phyloP scores from a whole-genome alignment of 306 rosid genomes.

The Myrica gale region DNA sequence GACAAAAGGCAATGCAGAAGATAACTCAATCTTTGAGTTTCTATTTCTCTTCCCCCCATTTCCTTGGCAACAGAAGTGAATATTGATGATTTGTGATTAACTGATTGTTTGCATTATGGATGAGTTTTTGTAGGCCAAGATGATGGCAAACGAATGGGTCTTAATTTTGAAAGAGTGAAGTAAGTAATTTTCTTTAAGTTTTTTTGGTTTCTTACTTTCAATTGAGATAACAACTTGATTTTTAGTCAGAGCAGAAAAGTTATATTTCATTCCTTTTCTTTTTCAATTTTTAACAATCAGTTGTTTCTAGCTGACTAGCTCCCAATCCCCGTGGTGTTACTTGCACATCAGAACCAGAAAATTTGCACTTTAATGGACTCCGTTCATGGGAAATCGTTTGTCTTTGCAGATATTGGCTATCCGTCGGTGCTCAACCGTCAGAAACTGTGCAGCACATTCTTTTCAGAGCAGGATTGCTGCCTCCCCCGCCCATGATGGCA shows the following conservation, averaged over 20 bases:
- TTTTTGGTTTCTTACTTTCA: not conserved
- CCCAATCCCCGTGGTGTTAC: not conserved
- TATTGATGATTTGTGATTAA: slow-evolving; percentile 23
- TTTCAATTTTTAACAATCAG: not conserved
- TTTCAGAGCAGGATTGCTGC: slow-evolving; percentile 74
- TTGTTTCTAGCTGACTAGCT: not conserved
- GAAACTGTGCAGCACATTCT: slow-evolving; percentile 77
- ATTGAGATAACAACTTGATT: not conserved
- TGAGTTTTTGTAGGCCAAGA: slow-evolving; percentile 65
- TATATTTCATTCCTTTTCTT: not conserved
- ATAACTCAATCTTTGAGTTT: not conserved
- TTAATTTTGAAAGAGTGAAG: slow-evolving; percentile 89
- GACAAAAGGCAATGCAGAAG: not conserved
- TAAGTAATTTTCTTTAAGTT: slow-evolving; percentile 37
- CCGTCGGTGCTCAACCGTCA: slow-evolving; percentile 96
- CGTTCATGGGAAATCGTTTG: not conserved
- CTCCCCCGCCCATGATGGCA: slow-evolving; percentile 89
- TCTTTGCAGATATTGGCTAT: slow-evolving; percentile 82
- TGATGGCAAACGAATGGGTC: slow-evolving; percentile 87
- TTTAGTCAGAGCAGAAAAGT: not conserved
- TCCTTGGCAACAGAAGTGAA: slow-evolving; percentile 9
- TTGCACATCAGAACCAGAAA: not conserved
- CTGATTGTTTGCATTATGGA: slow-evolving; percentile 11
- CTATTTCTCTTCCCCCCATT: slow-evolving; percentile 3
- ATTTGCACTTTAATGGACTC: not conserved